These are phyloP conservation scores for Podospora fimiseda DNA, from an alignment of 495 filamentous ascomycete genomes.

Conservation along the genomic window DNA sequence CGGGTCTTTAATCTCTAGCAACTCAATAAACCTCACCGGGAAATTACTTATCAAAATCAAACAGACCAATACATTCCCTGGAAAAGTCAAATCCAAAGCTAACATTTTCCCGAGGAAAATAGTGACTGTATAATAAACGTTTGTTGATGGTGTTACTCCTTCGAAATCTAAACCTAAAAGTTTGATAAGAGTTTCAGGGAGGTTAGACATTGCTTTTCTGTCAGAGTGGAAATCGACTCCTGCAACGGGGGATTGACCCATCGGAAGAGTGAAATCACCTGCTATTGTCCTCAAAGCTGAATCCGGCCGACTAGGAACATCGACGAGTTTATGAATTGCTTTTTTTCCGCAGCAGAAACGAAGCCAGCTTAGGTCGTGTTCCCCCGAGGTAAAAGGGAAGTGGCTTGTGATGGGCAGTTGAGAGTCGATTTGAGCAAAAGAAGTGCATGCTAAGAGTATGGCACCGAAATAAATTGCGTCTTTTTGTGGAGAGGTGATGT, in stretches of 20 bases:
- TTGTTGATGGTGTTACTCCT: not conserved
- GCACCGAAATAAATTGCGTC: slow-evolving; percentile 37
- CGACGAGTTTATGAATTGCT: slow-evolving; percentile 14
- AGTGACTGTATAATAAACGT: slow-evolving; percentile 10
- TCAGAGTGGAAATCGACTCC: not conserved
- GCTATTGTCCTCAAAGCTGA: slow-evolving; percentile 4
- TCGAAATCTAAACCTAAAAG: slow-evolving; percentile 5
- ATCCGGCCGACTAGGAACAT: slow-evolving; percentile 13
- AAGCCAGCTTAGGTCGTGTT: slow-evolving; percentile 28
- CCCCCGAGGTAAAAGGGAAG: slow-evolving; percentile 34
- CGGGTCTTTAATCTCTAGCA: slow-evolving; percentile 34
- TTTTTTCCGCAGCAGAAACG: slow-evolving; percentile 28
- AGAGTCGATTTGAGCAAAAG: slow-evolving; percentile 30
- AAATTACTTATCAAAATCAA: slow-evolving; percentile 32
- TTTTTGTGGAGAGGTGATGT: slow-evolving; percentile 17
- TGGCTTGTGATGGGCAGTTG: slow-evolving; percentile 14
- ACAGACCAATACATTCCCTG: slow-evolving; percentile 24
- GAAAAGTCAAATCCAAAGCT: slow-evolving; percentile 2
- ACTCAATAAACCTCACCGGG: slow-evolving; percentile 20
- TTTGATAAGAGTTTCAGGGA: slow-evolving; percentile 4
- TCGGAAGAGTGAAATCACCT: not conserved
- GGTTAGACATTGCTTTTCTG: not conserved
- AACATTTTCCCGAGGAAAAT: slow-evolving; percentile 19
- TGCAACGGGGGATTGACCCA: not conserved
- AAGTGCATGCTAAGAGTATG: slow-evolving; percentile 27